Base-by-base conservation (phyloP, 768 basidiomycete species). In the Leccinum subtestaceum region DNA sequence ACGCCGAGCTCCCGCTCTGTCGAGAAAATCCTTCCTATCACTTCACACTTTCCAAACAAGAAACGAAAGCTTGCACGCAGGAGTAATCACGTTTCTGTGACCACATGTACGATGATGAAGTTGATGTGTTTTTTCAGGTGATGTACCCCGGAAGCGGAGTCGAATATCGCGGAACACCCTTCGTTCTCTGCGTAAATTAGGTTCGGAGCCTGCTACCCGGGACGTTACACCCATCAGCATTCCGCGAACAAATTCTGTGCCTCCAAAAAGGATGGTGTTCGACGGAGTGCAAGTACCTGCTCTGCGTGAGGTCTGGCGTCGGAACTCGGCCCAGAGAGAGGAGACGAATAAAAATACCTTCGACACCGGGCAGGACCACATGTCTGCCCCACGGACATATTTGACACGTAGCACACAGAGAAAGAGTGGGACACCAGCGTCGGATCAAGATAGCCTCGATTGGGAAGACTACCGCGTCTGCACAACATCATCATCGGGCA, bases 261-360 rank as follows among this genome's bases (percentile, higher is more conserved):
- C 72, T 2, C 47, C 57, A 19, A 61, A 48, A 27, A 70, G 53
- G 49, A 61, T 59, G 52, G 60, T 63, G n/a, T 69, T 76, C 23
- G 73, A 76, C 31, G 69, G 69, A 11, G 59, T 76, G 17, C 64
- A 68, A 19, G 58, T 77, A 15, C 72, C 70, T 17, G 68, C 69
- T 34, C 49, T 66, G 21, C 63, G 58, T 21, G 60, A 61, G 57
- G 53, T 62, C 40, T 32, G 61, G 55, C 54, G 61, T 59, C 50
- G 57, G 62, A 59, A 61, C 45, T 53, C 6, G 21, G 50, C 7
- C 3, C 55, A 29, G 27, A 43, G 12, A 56, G 53, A 15, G 45
- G 53, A 31, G 12, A 21, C n/a, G 34, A 52, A 23, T 29, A n/a
- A 50, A 5, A 36, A 47, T 10, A 6, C 10, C 36, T 6, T 45